Conservation (phyloP, 1,284 basidiomycete genomes). For the Peniophora sp. region DNA sequence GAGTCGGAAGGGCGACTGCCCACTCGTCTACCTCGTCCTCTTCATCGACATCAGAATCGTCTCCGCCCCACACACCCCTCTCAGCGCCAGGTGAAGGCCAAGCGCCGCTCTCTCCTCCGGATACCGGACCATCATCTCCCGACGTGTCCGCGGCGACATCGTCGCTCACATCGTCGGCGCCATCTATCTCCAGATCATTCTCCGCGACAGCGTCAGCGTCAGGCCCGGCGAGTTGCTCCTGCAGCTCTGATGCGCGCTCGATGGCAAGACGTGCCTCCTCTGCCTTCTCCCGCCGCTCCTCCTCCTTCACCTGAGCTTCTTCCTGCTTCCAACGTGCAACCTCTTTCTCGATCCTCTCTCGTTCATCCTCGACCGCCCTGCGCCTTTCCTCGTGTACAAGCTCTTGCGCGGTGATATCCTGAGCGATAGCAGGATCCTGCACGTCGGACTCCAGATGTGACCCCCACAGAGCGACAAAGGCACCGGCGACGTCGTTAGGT, state of each 20-base stretch:
- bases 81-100: conserved; percentile 15
- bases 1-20: conserved; percentile 44
- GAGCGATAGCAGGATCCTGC: background rate
- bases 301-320: background rate
- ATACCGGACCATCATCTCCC: conserved; percentile 1
- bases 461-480: background rate
- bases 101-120: conserved; percentile 14
- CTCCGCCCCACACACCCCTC: conserved; percentile 18
- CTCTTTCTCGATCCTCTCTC: background rate
- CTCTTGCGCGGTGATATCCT: background rate
- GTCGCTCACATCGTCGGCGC: background rate
- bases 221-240: background rate
- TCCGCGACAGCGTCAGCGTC: background rate
- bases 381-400: background rate
- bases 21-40: conserved; percentile 9
- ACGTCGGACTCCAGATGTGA: background rate
- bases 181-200: background rate
- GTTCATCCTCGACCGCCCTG: background rate
- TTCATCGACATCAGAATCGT: conserved; percentile 9
- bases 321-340: background rate
- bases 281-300: background rate
- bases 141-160: background rate
- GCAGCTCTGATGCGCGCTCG: background rate
- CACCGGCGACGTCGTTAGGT: background rate
- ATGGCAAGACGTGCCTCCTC: background rate